These are phyloP conservation scores for Brettanomyces custersianus DNA, from an alignment of 805 yeast species.

Conservation along the genomic window DNA sequence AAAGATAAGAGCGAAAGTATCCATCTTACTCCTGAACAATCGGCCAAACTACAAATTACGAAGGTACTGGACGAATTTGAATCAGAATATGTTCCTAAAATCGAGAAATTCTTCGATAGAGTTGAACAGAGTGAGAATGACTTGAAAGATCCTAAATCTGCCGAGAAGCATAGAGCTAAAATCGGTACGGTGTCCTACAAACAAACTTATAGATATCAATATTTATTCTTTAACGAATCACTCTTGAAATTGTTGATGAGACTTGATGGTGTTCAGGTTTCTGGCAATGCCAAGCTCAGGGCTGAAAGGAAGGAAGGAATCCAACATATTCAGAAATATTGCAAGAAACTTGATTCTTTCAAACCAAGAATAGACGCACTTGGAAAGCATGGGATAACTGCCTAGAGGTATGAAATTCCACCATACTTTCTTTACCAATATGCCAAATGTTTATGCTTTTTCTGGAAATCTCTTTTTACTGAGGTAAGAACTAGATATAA, in stretches of 20 bases:
- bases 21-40: slow-evolving; percentile 12
- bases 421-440: not conserved
- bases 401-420: not conserved
- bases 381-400: slow-evolving; percentile 8
- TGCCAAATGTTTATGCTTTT: too few species aligned
- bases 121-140: slow-evolving; percentile 9
- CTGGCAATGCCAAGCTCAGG: slow-evolving; percentile 41
- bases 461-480: too few species aligned
- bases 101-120: slow-evolving; percentile 8
- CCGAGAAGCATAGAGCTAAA: not conserved
- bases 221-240: slow-evolving; percentile 56
- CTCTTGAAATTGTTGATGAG: slow-evolving; percentile 56
- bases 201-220: slow-evolving; percentile 33
- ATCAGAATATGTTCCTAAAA: slow-evolving; percentile 8
- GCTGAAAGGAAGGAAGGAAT: slow-evolving; percentile 51
- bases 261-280: slow-evolving; percentile 48
- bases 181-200: slow-evolving; percentile 12
- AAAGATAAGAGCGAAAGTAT: not conserved
- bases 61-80: slow-evolving; percentile 11
- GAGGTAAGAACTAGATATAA: too few species aligned
- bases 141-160: slow-evolving; percentile 1
- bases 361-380: slow-evolving; percentile 14
- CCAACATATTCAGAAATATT: slow-evolving; percentile 49
- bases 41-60: slow-evolving; percentile 12
- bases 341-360: slow-evolving; percentile 40